phyloP scores from a whole-genome alignment of 2,329 filamentous ascomycete genomes.

The Aspergillus cejpii region DNA sequence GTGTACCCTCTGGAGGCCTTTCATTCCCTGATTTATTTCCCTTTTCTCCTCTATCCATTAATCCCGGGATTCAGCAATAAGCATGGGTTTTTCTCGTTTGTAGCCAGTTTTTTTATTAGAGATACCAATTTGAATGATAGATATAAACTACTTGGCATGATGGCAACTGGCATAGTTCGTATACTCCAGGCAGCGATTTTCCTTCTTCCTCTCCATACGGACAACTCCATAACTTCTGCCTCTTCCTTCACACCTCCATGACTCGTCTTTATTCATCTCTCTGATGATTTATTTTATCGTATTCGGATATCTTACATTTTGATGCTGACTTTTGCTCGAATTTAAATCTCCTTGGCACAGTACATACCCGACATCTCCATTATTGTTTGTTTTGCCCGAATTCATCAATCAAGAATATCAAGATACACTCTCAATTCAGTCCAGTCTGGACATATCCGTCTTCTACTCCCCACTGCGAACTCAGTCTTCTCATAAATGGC shows the following conservation, averaged over 20 bases:
- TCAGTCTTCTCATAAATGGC: conserved; percentile 13
- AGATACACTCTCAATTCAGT: background rate
- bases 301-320: background rate
- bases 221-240: background rate
- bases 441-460: background rate
- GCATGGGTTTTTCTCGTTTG: conserved; percentile 8
- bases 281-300: background rate
- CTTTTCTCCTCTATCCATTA: conserved; percentile 5
- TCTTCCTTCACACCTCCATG: background rate
- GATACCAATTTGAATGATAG: conserved; percentile 22
- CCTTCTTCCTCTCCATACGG: background rate
- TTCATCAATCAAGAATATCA: no score
- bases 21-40: conserved; percentile 1
- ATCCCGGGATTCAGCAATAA: conserved; percentile 9
- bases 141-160: background rate
- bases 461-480: background rate
- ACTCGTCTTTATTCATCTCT: background rate
- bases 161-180: background rate
- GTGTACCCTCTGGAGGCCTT: background rate
- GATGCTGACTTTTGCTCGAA: conserved; percentile 2
- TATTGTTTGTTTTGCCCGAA: conserved; percentile 7
- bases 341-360: conserved; percentile 7
- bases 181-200: background rate
- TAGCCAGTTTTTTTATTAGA: conserved; percentile 15
- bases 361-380: conserved; percentile 14